Base-by-base conservation (phyloP, 495 filamentous ascomycete genomes). In the Hypomontagnella submonticulosa region DNA sequence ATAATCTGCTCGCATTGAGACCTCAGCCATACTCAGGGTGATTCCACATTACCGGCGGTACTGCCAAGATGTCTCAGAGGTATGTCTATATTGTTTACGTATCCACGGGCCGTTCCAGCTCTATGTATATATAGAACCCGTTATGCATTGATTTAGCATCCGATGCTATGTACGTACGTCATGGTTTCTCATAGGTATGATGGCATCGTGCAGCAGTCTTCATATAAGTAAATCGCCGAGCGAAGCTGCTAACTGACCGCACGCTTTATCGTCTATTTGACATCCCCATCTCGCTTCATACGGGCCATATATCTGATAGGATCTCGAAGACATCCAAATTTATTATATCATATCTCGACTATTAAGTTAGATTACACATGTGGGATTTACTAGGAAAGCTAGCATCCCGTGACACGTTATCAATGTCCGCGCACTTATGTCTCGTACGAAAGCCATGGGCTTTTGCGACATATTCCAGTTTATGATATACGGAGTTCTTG, bases 151-250 rank as follows among this genome's bases (percentile, higher is more conserved):
- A 36, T n/a, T n/a, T 12, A 0, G 2, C 18, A 10, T n/a, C 15
- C 10, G 4, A 43, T 61, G 38, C 44, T 61, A 61, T 57, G 4
- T 67, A 52, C 63, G 38, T 60, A 42, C 13, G 34, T 50, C n/a
- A 11, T 15, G 20, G 23, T 18, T 37, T n/a, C n/a, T 50, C 34
- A 49, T 61, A 61, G 27, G 13, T 23, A 53, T 67, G 57, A 67
- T 48, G 47, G 33, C 51, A 53, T 18, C 20, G 34, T 41, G 64
- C 53, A 62, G 54, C 10, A 33, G n/a, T 10, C 15, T 49, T 54
- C 47, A 58, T 61, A 49, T 61, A 61, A 61, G 3, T 47, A 61
- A 52, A 43, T 48, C 54, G 42, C 62, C 62, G 55, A 60, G 49
- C 55, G 49, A 66, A 30, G 4, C 42, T 50, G 23, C 48, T 30